Base-by-base conservation (phyloP, 1,139 yeast genomes). In the Casaregolazyma suthepensis region DNA sequence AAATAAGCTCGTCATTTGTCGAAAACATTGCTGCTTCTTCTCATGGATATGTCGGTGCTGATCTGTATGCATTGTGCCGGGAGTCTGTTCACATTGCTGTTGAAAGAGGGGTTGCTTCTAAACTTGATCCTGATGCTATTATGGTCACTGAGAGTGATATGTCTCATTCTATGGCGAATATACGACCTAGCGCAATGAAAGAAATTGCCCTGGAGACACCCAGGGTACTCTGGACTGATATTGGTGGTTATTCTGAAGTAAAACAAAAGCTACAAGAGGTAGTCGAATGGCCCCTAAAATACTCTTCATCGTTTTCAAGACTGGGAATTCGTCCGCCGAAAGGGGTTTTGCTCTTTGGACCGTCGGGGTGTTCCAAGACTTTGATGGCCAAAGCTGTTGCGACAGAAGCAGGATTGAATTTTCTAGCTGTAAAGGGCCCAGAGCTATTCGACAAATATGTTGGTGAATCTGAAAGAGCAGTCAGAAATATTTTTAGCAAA, bases 21-120 rank as follows among this genome's bases (percentile, higher is more conserved):
- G 67, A 70, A 19, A 64, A 63, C 1, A 71, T 91, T 38, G 90
- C 97, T 0, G 71, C 81, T 31, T 85, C 81, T 66, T 91, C 98
- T 18, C 98, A 93, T 68, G 99, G 98, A 69, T 93, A 88, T 66
- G 99, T 93, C 51, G 99, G 99, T 38, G 96, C 98, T 0, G 99
- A 93, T 69, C 71, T 93, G 48, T 81, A 88, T 2, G 96, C 97
- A 0, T 74, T 93, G 37, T 84, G 94, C 57, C 75, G 97, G 53
- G 98, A 93, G 64, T 81, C 95, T 3, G 96, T 90, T 0, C 82
- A 90, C 89, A 80, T 80, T 57, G 85, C 96, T 1, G 87, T 93
- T 38, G 80, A 82, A 54, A 71, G 86, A 48, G 85, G 87, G 0
- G 63, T 82, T 17, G 73, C 71, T 20, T 51, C 58, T 0, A 60